These are phyloP conservation scores for Scortechinia acanthostroma DNA, from an alignment of 2,329 filamentous ascomycete genomes.

Conservation along the genomic window DNA sequence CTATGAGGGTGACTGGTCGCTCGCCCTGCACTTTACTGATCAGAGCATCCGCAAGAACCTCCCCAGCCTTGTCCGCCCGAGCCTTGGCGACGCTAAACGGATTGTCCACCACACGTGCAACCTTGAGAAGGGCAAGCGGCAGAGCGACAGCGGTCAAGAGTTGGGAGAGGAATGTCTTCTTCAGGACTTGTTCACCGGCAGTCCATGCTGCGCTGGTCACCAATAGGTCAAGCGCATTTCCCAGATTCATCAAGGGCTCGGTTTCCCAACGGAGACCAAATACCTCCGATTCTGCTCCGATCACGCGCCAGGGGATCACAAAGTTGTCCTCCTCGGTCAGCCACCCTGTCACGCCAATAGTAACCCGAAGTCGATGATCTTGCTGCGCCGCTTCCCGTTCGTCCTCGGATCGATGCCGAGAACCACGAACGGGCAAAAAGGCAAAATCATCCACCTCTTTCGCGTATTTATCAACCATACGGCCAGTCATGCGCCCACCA, in stretches of 20 bases:
- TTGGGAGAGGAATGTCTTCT: slow-evolving; percentile 26
- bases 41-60: slow-evolving; percentile 49
- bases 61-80: slow-evolving; percentile 51
- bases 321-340: slow-evolving; percentile 66
- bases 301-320: slow-evolving; percentile 69
- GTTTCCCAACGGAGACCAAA: slow-evolving; percentile 83
- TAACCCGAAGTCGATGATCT: slow-evolving; percentile 69
- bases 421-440: slow-evolving; percentile 66
- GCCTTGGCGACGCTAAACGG: slow-evolving; percentile 52
- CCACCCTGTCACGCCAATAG: slow-evolving; percentile 79
- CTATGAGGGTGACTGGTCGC: slow-evolving; percentile 71
- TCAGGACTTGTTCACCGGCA: slow-evolving; percentile 61
- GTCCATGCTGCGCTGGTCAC: slow-evolving; percentile 77
- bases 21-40: slow-evolving; percentile 79
- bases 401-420: slow-evolving; percentile 29
- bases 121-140: slow-evolving; percentile 38
- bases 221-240: slow-evolving; percentile 69
- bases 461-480: slow-evolving; percentile 83
- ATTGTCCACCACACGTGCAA: slow-evolving; percentile 47
- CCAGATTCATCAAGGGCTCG: slow-evolving; percentile 70
- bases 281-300: slow-evolving; percentile 68
- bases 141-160: slow-evolving; percentile 17
- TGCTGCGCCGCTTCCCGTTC: slow-evolving; percentile 41
- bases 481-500: slow-evolving; percentile 71
- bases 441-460: slow-evolving; percentile 84